Conservation (phyloP, 192 early-diverging fungal species). For the Gigaspora rosea region DNA sequence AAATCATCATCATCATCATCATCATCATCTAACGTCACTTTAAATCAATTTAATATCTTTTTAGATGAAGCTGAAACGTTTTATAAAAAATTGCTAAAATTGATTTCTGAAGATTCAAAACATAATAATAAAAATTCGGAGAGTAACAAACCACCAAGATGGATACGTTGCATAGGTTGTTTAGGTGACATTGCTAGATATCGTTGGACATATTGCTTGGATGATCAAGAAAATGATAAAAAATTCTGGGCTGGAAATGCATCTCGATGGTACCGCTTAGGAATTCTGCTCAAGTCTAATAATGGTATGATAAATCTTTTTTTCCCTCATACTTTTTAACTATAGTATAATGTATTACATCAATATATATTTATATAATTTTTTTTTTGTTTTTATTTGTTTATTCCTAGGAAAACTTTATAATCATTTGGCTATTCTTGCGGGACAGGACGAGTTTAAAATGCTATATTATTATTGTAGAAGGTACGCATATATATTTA, state of each 20-base stretch:
- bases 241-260: slow-evolving; percentile 38
- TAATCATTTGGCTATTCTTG: slow-evolving; percentile 51
- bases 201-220: slow-evolving; percentile 47
- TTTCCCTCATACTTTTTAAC: too few relatives aligned
- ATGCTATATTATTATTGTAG: slow-evolving; percentile 41
- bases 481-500: slow-evolving; percentile 34
- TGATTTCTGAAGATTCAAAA: slow-evolving; percentile 36
- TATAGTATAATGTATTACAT: too few relatives aligned
- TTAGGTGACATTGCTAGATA: slow-evolving; percentile 58
- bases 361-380: too few relatives aligned
- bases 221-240: slow-evolving; percentile 31
- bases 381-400: not conserved
- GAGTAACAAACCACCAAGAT: slow-evolving; percentile 37
- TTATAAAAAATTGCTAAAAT: slow-evolving; percentile 43
- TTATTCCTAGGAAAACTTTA: slow-evolving; percentile 46
- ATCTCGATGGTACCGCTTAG: slow-evolving; percentile 38
- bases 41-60: slow-evolving; percentile 45
- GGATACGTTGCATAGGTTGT: slow-evolving; percentile 51
- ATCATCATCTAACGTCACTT: slow-evolving; percentile 19
- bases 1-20: slow-evolving; percentile 14
- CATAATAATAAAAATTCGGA: slow-evolving; percentile 20
- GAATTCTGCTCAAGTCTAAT: slow-evolving; percentile 42
- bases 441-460: slow-evolving; percentile 37
- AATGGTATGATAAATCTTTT: slow-evolving; percentile 37
- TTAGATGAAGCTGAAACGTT: slow-evolving; percentile 49